phyloP scores from a whole-genome alignment of 768 basidiomycete genomes.

The Omphalotus guepiniiformis region DNA sequence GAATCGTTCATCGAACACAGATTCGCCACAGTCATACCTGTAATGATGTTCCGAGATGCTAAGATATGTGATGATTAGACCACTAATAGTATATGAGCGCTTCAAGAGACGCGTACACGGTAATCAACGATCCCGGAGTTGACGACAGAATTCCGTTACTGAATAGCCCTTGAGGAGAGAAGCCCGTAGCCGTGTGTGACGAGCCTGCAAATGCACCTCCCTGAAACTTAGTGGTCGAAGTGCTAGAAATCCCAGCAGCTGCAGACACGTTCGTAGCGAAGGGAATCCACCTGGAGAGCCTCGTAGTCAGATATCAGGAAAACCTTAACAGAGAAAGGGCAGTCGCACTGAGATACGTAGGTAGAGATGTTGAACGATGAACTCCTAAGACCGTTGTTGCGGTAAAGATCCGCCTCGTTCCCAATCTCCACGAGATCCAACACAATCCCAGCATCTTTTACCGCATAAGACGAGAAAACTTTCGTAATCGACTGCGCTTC shows the following conservation, averaged over 20 bases:
- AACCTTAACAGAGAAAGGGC: not conserved
- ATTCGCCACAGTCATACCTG: slow-evolving; percentile 7
- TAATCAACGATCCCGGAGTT: slow-evolving; percentile 44
- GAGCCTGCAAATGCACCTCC: slow-evolving; percentile 48
- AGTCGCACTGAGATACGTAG: slow-evolving; percentile 47
- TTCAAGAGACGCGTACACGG: slow-evolving; percentile 35
- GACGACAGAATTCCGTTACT: slow-evolving; percentile 45
- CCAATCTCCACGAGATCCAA: slow-evolving; percentile 61
- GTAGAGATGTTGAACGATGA: slow-evolving; percentile 34
- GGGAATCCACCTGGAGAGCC: slow-evolving; percentile 43
- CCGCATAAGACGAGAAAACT: slow-evolving; percentile 40
- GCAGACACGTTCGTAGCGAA: slow-evolving; percentile 47
- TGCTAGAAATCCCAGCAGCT: slow-evolving; percentile 32
- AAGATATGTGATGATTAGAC: not conserved
- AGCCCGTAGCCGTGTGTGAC: slow-evolving; percentile 41
- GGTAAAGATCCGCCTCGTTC: slow-evolving; percentile 58
- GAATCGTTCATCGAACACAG: slow-evolving; percentile 15
- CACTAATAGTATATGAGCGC: not conserved
- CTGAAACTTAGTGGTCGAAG: slow-evolving; percentile 41
- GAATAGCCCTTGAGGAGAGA: slow-evolving; percentile 62
- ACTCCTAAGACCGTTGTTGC: slow-evolving; percentile 38
- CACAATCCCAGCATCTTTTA: slow-evolving; percentile 36
- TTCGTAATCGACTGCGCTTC: slow-evolving; percentile 44
- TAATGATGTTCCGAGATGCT: slow-evolving; percentile 56
- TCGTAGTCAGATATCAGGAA: not conserved